phyloP scores from a whole-genome alignment of 768 basidiomycete species.

The Auricularia heimuer region DNA sequence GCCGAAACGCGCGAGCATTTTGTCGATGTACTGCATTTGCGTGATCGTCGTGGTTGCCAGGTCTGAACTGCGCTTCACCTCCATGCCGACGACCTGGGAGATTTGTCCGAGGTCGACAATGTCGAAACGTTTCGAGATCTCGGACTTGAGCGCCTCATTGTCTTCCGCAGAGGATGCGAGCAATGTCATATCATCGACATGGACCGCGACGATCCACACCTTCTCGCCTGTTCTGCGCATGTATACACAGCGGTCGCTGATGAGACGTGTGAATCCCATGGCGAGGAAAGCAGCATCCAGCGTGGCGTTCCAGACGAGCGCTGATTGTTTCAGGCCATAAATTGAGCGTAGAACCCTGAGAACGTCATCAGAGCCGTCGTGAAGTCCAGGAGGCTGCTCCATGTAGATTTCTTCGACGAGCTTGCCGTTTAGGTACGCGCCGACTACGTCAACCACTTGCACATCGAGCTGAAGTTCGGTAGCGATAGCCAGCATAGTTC shows the following conservation, averaged over 20 bases:
- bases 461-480: constrained; percentile 19
- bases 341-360: not conserved
- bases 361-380: constrained; percentile 5
- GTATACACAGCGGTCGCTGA: constrained; percentile 10
- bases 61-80: not conserved
- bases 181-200: constrained; percentile 19
- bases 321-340: constrained; percentile 11
- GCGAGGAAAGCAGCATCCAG: constrained; percentile 6
- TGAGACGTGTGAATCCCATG: constrained; percentile 9
- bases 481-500: not conserved
- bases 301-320: constrained; percentile 9
- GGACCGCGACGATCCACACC: not conserved
- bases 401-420: constrained; percentile 27
- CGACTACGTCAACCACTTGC: constrained; percentile 21
- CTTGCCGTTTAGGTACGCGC: constrained; percentile 21
- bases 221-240: not conserved
- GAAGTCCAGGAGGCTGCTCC: constrained; percentile 19
- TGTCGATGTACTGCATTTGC: not conserved
- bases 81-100: not conserved
- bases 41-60: not conserved
- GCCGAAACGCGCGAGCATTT: not conserved
- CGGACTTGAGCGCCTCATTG: constrained; percentile 17
- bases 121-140: constrained; percentile 15
- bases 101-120: constrained; percentile 20
- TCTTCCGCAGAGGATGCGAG: constrained; percentile 10